A percentile compares a stretch with the other conserved stretches of the same genome.
Conservation (phyloP, 108 stramenopile genomes). For the Fragilariopsis cylindrus region DNA sequence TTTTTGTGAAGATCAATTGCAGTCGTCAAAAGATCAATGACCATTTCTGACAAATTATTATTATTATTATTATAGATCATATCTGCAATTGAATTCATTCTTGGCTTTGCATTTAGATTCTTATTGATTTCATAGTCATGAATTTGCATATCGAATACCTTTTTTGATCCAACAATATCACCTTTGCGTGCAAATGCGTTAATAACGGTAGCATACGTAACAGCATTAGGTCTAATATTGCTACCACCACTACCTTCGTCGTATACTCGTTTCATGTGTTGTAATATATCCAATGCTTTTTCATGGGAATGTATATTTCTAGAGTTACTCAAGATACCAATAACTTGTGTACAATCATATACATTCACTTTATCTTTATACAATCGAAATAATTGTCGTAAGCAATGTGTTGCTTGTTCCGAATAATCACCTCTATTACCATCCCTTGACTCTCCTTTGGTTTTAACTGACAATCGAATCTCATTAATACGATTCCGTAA, state of each 20-base stretch:
- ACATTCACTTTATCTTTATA: too few species aligned
- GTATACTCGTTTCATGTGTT: neutral
- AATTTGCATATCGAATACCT: neutral
- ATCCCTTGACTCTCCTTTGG: too few species aligned
- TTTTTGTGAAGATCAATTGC: neutral
- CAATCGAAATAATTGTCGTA: too few species aligned
- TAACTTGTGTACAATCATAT: too few species aligned
- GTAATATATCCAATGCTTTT: neutral
- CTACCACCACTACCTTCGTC: neutral
- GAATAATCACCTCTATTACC: too few species aligned
- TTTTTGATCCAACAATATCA: conserved; percentile 21
- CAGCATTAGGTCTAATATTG: conserved; percentile 15
- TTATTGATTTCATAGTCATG: neutral
- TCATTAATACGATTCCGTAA: too few species aligned
- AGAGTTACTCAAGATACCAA: too few species aligned
- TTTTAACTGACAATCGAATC: too few species aligned
- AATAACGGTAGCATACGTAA: conserved; percentile 85
- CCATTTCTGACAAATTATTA: neutral
- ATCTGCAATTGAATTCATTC: neutral
- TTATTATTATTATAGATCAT: neutral
- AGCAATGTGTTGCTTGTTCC: too few species aligned
- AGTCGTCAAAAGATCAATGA: neutral
- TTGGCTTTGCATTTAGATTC: neutral
- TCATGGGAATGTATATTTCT: neutral
- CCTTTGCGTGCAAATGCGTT: conserved; percentile 79